These are phyloP conservation scores for Vitis hybrid DNA, from an alignment of 177 flowering plant species.

Conservation along the genomic window DNA sequence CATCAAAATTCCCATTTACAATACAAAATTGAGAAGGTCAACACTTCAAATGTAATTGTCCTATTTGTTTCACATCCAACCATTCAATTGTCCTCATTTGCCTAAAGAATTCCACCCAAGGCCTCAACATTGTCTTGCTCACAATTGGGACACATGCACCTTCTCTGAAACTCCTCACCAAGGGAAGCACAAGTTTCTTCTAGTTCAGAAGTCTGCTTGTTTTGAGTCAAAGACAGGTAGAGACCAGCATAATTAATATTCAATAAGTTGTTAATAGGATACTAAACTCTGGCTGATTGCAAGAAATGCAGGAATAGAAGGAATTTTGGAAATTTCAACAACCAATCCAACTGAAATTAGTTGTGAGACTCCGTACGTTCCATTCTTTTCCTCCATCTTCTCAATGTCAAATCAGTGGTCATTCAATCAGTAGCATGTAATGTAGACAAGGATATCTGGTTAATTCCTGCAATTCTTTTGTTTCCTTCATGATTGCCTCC, in stretches of 20 bases:
- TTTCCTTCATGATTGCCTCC: slow-evolving; percentile 46
- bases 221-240: slow-evolving; percentile 44
- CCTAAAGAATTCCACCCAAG: slow-evolving; percentile 39
- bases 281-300: neutral
- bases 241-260: too few relatives aligned
- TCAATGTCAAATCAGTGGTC: neutral
- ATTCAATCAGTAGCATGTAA: neutral
- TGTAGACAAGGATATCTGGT: slow-evolving; percentile 59
- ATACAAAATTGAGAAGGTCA: neutral
- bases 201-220: slow-evolving; percentile 63
- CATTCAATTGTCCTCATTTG: slow-evolving; percentile 23
- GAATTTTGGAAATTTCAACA: neutral
- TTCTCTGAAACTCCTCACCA: slow-evolving; percentile 62
- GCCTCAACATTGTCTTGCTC: slow-evolving; percentile 54
- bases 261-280: too few relatives aligned
- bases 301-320: neutral
- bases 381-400: neutral
- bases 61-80: slow-evolving; percentile 19
- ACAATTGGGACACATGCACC: slow-evolving; percentile 60
- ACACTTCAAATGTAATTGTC: neutral
- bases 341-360: neutral
- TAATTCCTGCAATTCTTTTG: slow-evolving; percentile 53
- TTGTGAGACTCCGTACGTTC: neutral
- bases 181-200: slow-evolving; percentile 45
- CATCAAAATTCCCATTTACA: neutral